Base-by-base conservation (phyloP, 2,329 filamentous ascomycete genomes). In the Ophiostoma quercus region DNA sequence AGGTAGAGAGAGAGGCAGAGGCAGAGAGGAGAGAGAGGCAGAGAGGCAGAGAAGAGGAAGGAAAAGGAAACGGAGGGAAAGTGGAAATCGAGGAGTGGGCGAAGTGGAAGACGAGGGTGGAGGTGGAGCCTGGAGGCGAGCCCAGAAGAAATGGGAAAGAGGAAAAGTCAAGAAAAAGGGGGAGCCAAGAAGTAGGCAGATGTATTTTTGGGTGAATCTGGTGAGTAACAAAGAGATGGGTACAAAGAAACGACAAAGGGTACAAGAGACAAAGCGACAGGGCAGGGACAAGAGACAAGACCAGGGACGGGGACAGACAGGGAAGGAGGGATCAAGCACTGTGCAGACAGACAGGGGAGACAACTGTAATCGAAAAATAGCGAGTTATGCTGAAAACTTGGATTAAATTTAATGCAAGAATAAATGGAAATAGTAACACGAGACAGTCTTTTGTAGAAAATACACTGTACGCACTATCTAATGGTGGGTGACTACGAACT, bases 41-140 rank as follows among this genome's bases (percentile, higher is more conserved):
- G 32, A 66, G 43, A 68, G 22, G 16, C 34, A 70, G 65, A 70
- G 39, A 47, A 68, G 68, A 34, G 41, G 65, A 70, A 70, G 65
- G 51, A 51, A 57, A 66, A 67, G 43, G 43, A 54, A 68, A 63
- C 43, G 22, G 57, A 67, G 65, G 32, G 34, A 67, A 63, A 41
- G 51, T 62, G 43, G 67, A 65, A 65, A 51, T 25, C 51, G 62
- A 39, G 62, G 62, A 65, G 34, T 39, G 62, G 34, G 62, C 7
- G 32, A 67, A 69, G 66, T 47, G 57, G 66, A 22, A 51, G 69
- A 63, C 66, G 47, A 67, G 47, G 67, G 69, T 68, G 43, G 43
- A 65, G 54, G 39, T 65, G 60, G 60, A 62, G 5, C n/a, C 60
- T 54, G 60, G 51, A 57, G 47, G 34, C 37, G 47, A 62, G 34